Evolutionary conservation across 768 basidiomycete species (phyloP), one percentile per base, ranked within the genome.

Genomic region (Phylloporus arenicola): DNA sequence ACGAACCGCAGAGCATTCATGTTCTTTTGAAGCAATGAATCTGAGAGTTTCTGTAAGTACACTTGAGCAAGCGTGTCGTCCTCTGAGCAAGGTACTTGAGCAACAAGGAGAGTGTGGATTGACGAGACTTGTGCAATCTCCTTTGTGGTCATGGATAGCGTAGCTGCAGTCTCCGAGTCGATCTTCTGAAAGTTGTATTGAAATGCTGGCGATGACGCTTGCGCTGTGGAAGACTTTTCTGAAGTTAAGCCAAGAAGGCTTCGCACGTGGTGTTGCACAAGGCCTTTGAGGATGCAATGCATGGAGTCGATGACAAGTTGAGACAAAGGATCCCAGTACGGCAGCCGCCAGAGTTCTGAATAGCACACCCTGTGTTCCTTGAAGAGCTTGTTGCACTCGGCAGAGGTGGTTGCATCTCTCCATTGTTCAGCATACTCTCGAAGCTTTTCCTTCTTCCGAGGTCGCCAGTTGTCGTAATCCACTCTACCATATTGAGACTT

Each of bases 391-490:
- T 55, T 37, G 1, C 27, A 24, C 25, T 54, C 50, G 1, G 39
- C 45, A 0, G 34, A 34, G 10, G 41, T 44, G 3, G 48, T 1
- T 1, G 62, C 57, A 38, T 51, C 43, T 3, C 47, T 24, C 47
- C 53, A 69, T 4, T n/a, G 9, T 34, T 61, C 48, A 2, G 61
- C 59, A 13, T 29, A 27, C 2, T 10, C 2, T 3, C 46, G 29
- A 13, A 55, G 45, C 17, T 51, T 48, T 1, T 48, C 30, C 25
- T 51, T 53, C 14, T 62, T 46, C 0, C 31, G 48, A 2, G 25
- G 38, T 20, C 39, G 5, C 64, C 67, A 68, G 10, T 48, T 41
- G 0, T 48, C 11, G 14, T 47, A 49, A 24, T 68, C 56, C 0
- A 42, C 40, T 11, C 40, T 1, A 0, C 46, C 47, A n/a, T 44